Evolutionary conservation across 2,329 filamentous ascomycete species (phyloP).

Genomic region (Cladosporium sp.): DNA sequence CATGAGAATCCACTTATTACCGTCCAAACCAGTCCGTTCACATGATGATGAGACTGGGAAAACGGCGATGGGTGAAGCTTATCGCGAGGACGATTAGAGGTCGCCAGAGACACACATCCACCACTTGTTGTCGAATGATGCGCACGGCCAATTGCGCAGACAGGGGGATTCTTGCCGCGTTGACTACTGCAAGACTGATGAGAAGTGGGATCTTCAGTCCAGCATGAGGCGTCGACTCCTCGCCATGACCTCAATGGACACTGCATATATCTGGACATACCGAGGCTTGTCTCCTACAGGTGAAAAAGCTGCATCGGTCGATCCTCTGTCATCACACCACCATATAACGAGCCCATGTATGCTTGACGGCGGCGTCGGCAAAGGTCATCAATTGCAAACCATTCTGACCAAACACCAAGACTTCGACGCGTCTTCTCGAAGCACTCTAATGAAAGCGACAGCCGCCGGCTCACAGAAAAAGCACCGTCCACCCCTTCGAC

Average conservation of each 20-base stretch:
- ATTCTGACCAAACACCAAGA: background rate
- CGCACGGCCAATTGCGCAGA: too few relatives aligned
- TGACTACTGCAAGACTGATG: too few relatives aligned
- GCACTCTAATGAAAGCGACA: background rate
- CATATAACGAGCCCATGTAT: background rate
- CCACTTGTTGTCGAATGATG: too few relatives aligned
- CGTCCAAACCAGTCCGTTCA: too few relatives aligned
- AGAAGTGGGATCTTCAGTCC: background rate
- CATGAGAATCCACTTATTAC: background rate
- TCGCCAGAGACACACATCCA: too few relatives aligned
- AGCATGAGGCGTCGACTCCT: background rate
- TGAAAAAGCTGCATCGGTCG: too few relatives aligned
- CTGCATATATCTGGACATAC: too few relatives aligned
- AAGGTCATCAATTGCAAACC: background rate
- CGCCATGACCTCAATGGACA: too few relatives aligned
- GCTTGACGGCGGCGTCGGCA: background rate
- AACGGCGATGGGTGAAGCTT: background rate
- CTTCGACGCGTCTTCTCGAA: constrained; percentile 13
- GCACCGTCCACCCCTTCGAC: background rate
- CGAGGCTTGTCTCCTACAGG: too few relatives aligned
- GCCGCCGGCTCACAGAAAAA: background rate
- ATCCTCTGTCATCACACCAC: too few relatives aligned
- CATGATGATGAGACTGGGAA: background rate
- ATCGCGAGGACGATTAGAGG: background rate
- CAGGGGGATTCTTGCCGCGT: too few relatives aligned